Conservation (phyloP, 2,329 filamentous ascomycete genomes). For the Raffaelea deltoideospora region DNA sequence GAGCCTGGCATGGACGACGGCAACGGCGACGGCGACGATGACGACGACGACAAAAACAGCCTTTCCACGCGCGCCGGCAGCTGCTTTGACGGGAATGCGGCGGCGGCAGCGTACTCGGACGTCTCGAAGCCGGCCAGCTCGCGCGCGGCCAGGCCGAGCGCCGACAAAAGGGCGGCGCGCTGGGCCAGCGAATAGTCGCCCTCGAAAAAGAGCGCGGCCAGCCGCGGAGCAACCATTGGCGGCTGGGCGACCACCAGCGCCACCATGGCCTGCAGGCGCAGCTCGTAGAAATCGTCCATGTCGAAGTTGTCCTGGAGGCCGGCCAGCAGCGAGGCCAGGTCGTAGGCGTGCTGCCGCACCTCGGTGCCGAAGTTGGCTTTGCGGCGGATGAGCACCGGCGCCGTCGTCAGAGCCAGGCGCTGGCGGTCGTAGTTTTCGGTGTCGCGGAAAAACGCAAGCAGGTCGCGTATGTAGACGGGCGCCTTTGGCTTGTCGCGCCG, state of each 20-base stretch:
- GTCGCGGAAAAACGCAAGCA: constrained; percentile 65
- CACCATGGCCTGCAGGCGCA: constrained; percentile 67
- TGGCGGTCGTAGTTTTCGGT: constrained; percentile 76
- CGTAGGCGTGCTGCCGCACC: constrained; percentile 68
- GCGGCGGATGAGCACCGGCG: constrained; percentile 66
- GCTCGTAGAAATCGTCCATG: constrained; percentile 59
- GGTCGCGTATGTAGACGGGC: constrained; percentile 81
- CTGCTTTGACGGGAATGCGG: constrained; percentile 64
- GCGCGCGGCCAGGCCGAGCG: constrained; percentile 66
- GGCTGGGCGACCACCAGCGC: constrained; percentile 67
- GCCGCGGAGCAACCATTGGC: constrained; percentile 65
- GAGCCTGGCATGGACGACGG: too few species aligned
- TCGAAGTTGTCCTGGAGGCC: constrained; percentile 79
- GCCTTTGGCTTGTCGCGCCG: constrained; percentile 68
- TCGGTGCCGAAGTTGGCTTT: constrained; percentile 84
- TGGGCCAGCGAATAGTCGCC: constrained; percentile 85
- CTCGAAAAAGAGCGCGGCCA: constrained; percentile 72
- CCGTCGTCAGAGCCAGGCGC: constrained; percentile 61
- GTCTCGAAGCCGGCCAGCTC: constrained; percentile 68
- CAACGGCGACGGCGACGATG: neutral
- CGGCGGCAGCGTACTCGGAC: constrained; percentile 31
- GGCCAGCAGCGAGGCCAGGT: constrained; percentile 61
- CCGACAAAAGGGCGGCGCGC: constrained; percentile 65
- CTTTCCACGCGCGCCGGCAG: constrained; percentile 61
- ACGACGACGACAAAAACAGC: constrained; percentile 38